phyloP scores from a whole-genome alignment of 2,329 filamentous ascomycete genomes.

The Coniochaeta ligniaria region DNA sequence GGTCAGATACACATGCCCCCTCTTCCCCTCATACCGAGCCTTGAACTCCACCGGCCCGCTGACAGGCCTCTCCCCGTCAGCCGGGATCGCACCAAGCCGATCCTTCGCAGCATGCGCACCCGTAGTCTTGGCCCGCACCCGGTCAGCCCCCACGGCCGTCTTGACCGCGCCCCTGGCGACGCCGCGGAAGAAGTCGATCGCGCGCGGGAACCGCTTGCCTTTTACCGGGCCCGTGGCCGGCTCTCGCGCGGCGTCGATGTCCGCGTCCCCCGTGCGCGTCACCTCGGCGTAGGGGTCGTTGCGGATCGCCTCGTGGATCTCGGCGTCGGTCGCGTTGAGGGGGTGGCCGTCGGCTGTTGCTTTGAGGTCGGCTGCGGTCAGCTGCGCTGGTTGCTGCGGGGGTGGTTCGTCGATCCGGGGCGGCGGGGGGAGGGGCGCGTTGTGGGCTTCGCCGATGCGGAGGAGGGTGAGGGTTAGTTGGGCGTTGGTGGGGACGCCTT shows the following conservation, averaged over 20 bases:
- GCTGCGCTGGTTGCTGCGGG: conserved; percentile 22
- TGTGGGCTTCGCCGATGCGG: conserved; percentile 74
- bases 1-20: conserved; percentile 65
- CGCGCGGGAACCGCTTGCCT: conserved; percentile 29
- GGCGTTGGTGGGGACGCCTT: conserved; percentile 78
- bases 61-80: conserved; percentile 31
- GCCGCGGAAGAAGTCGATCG: conserved; percentile 61
- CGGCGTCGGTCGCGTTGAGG: conserved; percentile 55
- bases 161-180: conserved; percentile 67
- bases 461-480: conserved; percentile 76
- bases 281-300: conserved; percentile 26
- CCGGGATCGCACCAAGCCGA: conserved; percentile 62
- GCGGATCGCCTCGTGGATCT: conserved; percentile 57
- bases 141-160: conserved; percentile 64
- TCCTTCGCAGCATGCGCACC: conserved; percentile 58
- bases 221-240: conserved; percentile 19
- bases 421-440: conserved; percentile 64
- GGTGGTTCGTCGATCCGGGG: conserved; percentile 28
- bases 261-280: conserved; percentile 24
- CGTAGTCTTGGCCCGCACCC: conserved; percentile 54
- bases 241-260: conserved; percentile 39
- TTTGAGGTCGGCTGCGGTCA: conserved; percentile 42
- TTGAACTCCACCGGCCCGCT: conserved; percentile 73
- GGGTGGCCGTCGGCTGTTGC: conserved; percentile 35
- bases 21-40: conserved; percentile 61